phyloP scores from a whole-genome alignment of 345 rosid genomes.

The Cochlearia excelsa region DNA sequence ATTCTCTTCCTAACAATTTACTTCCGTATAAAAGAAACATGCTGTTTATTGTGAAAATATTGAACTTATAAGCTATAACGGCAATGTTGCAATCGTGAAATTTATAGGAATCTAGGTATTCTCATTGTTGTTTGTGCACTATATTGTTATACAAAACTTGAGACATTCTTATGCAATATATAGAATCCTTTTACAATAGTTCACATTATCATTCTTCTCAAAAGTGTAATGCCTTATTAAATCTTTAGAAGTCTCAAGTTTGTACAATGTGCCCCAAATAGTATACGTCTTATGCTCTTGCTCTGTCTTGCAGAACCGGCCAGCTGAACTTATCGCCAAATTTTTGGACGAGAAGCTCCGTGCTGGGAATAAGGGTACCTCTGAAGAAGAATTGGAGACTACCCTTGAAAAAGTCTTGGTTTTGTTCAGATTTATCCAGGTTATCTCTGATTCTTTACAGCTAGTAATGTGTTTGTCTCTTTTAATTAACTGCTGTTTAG shows the following conservation, averaged over 20 bases:
- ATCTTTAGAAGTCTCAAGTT: neutral
- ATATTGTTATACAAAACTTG: too few species aligned
- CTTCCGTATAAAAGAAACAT: conserved; percentile 1
- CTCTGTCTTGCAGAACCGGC: conserved; percentile 62
- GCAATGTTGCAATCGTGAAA: neutral
- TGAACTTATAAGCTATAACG: neutral
- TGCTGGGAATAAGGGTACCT: conserved; percentile 93
- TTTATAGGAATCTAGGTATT: neutral
- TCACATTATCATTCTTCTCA: neutral
- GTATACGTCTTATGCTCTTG: conserved; percentile 1
- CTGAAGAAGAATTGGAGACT: conserved; percentile 94
- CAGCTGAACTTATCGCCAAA: conserved; percentile 92
- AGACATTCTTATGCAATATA: neutral
- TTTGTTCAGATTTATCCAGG: conserved; percentile 92
- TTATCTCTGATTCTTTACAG: conserved; percentile 20
- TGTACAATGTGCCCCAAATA: conserved; percentile 2
- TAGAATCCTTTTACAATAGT: neutral
- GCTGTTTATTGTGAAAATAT: neutral
- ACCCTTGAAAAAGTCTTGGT: conserved; percentile 85
- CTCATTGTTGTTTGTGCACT: neutral
- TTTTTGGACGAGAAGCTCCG: conserved; percentile 95
- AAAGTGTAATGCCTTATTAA: neutral
- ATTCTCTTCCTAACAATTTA: neutral
- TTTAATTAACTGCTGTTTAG: neutral
- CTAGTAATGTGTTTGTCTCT: too few species aligned